phyloP scores from a whole-genome alignment of 768 basidiomycete genomes.

The Leccinum variicolor region DNA sequence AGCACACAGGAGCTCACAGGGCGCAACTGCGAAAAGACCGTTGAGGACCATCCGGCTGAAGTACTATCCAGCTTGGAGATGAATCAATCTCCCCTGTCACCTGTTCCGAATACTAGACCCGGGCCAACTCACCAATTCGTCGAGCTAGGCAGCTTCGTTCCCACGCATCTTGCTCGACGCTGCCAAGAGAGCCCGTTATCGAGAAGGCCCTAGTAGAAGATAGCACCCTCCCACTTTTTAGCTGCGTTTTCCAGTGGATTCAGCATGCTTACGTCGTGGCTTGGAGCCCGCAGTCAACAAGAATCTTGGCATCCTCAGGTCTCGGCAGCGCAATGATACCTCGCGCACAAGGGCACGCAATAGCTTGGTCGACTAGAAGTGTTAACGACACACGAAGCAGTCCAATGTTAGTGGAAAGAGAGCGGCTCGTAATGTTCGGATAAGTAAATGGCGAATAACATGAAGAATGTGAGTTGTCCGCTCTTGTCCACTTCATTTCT shows the following conservation, averaged over 20 bases:
- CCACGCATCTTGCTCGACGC: not conserved
- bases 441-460: not conserved
- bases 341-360: not conserved
- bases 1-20: not conserved
- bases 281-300: not conserved
- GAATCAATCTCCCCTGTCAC: not conserved
- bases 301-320: not conserved
- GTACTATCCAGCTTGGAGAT: not conserved
- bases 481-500: slow-evolving; percentile 1
- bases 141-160: not conserved
- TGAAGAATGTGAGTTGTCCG: not conserved
- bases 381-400: not conserved
- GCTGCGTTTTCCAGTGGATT: not conserved
- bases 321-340: not conserved
- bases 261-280: not conserved
- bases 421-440: not conserved
- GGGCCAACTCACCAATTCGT: not conserved
- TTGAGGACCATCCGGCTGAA: not conserved
- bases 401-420: not conserved
- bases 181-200: not conserved
- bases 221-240: not conserved
- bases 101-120: not conserved
- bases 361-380: not conserved
- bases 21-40: not conserved
- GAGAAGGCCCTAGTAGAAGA: not conserved